Conservation (phyloP, 345 rosid species). For the Reutealis trisperma region DNA sequence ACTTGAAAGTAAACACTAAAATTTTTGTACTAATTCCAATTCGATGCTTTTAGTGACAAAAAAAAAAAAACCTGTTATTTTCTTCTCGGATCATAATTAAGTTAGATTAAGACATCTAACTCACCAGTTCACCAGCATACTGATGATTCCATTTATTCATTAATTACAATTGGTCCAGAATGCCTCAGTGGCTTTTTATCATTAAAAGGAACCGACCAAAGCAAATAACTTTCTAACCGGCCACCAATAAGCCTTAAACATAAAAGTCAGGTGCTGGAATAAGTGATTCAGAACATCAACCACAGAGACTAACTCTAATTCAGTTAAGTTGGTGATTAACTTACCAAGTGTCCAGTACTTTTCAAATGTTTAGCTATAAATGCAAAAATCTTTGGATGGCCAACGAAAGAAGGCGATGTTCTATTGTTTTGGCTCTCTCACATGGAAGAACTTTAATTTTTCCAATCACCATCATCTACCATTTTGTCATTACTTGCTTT, state of each 20-base stretch:
- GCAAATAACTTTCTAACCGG: background rate
- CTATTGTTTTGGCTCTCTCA: conserved; percentile 2
- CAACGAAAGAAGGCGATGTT: background rate
- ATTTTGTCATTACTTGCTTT: conserved; percentile 16
- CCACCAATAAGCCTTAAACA: background rate
- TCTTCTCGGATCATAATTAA: background rate
- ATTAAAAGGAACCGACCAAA: conserved; percentile 1
- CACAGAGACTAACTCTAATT: background rate
- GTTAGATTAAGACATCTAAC: background rate
- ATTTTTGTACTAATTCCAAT: background rate
- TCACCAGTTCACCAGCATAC: background rate
- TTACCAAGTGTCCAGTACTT: background rate
- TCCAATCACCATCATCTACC: conserved; percentile 9
- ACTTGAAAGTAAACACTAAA: background rate
- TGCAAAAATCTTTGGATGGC: background rate
- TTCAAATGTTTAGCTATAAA: conserved; percentile 7
- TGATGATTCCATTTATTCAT: background rate
- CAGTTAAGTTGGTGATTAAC: background rate
- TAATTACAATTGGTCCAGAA: background rate
- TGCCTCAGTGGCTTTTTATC: background rate
- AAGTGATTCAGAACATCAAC: background rate
- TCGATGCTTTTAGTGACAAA: background rate
- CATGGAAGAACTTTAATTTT: conserved; percentile 10
- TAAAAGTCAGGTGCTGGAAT: background rate
- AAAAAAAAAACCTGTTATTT: background rate